Evolutionary conservation across 352 stramenopile species (phyloP), one percentile per base, ranked within the genome.

Genomic region (Pythium pyrilobum): DNA sequence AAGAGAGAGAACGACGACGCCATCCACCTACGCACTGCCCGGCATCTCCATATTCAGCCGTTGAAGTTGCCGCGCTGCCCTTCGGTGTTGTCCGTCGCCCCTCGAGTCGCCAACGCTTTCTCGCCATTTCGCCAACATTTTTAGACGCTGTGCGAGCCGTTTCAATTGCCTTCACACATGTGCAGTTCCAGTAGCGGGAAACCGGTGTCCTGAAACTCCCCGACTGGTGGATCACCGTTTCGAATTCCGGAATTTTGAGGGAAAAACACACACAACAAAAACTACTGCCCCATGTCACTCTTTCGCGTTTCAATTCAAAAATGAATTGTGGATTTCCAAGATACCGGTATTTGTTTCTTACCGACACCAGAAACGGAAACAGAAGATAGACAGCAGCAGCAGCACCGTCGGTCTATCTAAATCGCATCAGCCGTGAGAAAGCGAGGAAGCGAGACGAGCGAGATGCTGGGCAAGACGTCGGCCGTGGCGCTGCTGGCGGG

Each of bases 341-440:
- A 44, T 42, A 61, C 53, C 53, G 53, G 53, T 61, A 57, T 11
- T 6, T 10, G 15, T 48, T n/a, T n/a, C n/a, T n/a, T n/a, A n/a
- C n/a, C n/a, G n/a, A n/a, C n/a, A n/a, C n/a, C n/a, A 61, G 53
- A 61, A 61, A 61, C 53, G 53, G 53, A 61, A 47, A 57, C 18
- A 18, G 33, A 47, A 52, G 18, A 49, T 23, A 18, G 9, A 37
- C 10, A 12, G 15, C 15, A 36, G 38, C n/a, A n/a, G n/a, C n/a
- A 34, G 29, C 29, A 34, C 29, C 29, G 29, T 34, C 29, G n/a
- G n/a, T n/a, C n/a, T n/a, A n/a, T n/a, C n/a, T n/a, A n/a, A n/a
- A n/a, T n/a, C n/a, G n/a, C n/a, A n/a, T n/a, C n/a, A n/a, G n/a
- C n/a, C n/a, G n/a, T n/a, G n/a, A 58, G 29, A 8, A 5, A 18